Conservation (phyloP, 192 early-diverging fungal species). For the Thamnidium elegans region DNA sequence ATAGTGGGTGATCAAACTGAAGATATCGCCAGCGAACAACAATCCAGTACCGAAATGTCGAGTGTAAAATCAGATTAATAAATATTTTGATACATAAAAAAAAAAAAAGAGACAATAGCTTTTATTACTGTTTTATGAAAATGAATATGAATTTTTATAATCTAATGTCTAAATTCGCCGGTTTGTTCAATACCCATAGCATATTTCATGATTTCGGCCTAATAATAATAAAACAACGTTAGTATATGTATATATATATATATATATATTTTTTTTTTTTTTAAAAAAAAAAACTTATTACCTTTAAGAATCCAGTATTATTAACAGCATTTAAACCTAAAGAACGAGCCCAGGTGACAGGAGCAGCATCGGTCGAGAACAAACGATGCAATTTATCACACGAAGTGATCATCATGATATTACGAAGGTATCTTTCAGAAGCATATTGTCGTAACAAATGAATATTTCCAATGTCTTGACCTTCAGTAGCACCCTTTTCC, state of each 20-base stretch:
- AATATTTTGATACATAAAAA: no score
- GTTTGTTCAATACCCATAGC: conserved; percentile 52
- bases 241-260: no score
- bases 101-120: no score
- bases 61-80: no score
- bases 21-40: no score
- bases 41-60: no score
- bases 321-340: conserved; percentile 72
- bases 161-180: conserved; percentile 1
- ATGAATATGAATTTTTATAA: no score
- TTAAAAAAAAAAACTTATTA: conserved; percentile 18
- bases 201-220: conserved; percentile 53
- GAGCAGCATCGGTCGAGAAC: conserved; percentile 64
- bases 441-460: conserved; percentile 79
- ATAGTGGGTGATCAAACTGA: no score
- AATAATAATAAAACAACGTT: background rate
- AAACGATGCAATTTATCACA: conserved; percentile 78
- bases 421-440: conserved; percentile 75
- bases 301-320: conserved; percentile 64
- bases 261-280: no score
- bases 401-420: conserved; percentile 80
- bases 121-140: no score
- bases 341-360: conserved; percentile 67
- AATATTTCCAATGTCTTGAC: conserved; percentile 78
- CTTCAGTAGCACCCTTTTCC: conserved; percentile 59